Percentiles rank a stretch among this genome's conserved stretches.
Evolutionary conservation across 2,329 filamentous ascomycete species (phyloP).

Genomic region (Acrodontium crateriforme): DNA sequence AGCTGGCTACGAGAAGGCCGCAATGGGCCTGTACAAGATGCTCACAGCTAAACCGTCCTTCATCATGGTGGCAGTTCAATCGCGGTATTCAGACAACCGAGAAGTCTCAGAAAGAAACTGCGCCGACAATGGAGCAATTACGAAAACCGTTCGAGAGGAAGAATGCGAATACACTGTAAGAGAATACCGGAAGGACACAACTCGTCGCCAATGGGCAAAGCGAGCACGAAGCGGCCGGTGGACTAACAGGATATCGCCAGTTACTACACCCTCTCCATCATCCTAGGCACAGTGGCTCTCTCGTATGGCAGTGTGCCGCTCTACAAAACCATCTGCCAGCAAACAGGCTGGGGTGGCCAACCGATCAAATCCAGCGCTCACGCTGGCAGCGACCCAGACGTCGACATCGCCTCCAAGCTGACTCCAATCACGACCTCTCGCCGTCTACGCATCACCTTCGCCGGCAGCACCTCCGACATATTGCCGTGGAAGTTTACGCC

Average conservation of each 20-base stretch:
- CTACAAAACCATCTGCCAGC: conserved; percentile 84
- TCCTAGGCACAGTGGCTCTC: conserved; percentile 64
- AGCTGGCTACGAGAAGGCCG: conserved; percentile 11
- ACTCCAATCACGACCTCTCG: conserved; percentile 67
- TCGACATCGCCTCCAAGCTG: conserved; percentile 49
- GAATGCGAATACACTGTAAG: conserved; percentile 53
- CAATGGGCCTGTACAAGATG: conserved; percentile 13
- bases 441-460: conserved; percentile 90
- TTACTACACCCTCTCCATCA: conserved; percentile 63
- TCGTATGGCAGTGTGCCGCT: conserved; percentile 74
- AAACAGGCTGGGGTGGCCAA: conserved; percentile 83
- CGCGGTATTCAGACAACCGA: conserved; percentile 16
- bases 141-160: conserved; percentile 50
- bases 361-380: conserved; percentile 70
- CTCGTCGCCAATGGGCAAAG: no score
- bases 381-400: conserved; percentile 26
- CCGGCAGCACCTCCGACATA: conserved; percentile 85
- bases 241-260: conserved; percentile 26
- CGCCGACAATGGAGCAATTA: conserved; percentile 50
- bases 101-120: conserved; percentile 12
- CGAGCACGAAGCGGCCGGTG: no score
- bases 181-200: conserved; percentile 7
- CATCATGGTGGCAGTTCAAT: conserved; percentile 13
- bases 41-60: conserved; percentile 4
- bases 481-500: conserved; percentile 95